A percentile compares a stretch with the other conserved stretches of the same genome.
Conservation (phyloP, 495 filamentous ascomycete genomes). For the Filosporella fistucella region DNA sequence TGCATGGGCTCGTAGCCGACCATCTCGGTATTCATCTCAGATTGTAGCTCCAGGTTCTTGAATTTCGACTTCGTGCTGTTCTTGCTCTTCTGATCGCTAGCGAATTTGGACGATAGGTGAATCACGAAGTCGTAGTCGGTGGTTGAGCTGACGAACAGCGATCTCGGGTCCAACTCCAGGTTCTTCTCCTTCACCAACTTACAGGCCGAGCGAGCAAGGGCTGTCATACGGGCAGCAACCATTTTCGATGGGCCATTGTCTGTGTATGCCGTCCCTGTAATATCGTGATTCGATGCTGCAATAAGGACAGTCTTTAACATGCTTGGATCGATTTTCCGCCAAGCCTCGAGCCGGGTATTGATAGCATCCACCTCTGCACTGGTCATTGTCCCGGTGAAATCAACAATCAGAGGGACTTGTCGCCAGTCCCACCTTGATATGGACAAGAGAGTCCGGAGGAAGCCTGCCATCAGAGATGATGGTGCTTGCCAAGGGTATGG, state of each 20-base stretch:
- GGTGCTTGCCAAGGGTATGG: constrained; percentile 79
- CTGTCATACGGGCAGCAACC: constrained; percentile 77
- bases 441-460: constrained; percentile 71
- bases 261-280: constrained; percentile 76
- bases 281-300: constrained; percentile 73
- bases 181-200: constrained; percentile 53
- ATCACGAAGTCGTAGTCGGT: constrained; percentile 83
- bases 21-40: constrained; percentile 27
- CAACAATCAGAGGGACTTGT: constrained; percentile 71
- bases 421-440: constrained; percentile 91
- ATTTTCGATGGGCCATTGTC: constrained; percentile 69
- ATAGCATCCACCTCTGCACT: constrained; percentile 54
- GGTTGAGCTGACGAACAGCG: constrained; percentile 64
- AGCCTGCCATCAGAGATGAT: constrained; percentile 73
- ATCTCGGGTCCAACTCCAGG: constrained; percentile 47
- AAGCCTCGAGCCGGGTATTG: constrained; percentile 68
- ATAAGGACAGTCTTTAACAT: constrained; percentile 84
- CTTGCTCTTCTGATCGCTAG: constrained; percentile 22
- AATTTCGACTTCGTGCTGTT: constrained; percentile 37
- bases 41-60: constrained; percentile 64
- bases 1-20: constrained; percentile 44
- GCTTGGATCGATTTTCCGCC: constrained; percentile 78
- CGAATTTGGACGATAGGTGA: constrained; percentile 53
- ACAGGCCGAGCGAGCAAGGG: constrained; percentile 68
- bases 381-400: constrained; percentile 55